phyloP scores from a whole-genome alignment of 176 grass and related monocot species.

The Lolium multiflorum region DNA sequence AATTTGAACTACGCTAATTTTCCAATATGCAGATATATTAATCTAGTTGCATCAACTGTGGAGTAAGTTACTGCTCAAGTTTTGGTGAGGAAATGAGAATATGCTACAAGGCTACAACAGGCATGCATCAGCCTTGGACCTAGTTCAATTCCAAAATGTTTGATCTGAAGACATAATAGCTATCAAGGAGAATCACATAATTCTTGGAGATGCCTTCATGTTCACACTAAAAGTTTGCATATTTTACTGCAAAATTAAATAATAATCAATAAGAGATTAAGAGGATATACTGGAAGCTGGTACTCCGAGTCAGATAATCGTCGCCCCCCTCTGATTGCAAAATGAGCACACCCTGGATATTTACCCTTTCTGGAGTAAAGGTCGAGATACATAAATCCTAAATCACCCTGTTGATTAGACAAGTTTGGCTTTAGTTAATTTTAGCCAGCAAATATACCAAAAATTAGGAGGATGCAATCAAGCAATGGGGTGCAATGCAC shows the following conservation, averaged over 20 bases:
- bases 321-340: constrained; percentile 92
- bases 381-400: constrained; percentile 96
- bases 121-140: background rate
- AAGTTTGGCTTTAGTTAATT: constrained; percentile 33
- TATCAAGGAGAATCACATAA: constrained; percentile 5
- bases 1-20: constrained; percentile 20
- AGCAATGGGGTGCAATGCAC: constrained; percentile 21
- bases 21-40: constrained; percentile 32
- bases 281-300: constrained; percentile 80
- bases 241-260: constrained; percentile 35
- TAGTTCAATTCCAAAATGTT: constrained; percentile 22
- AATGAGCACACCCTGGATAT: constrained; percentile 93
- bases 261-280: constrained; percentile 8
- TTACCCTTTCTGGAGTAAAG: constrained; percentile 93
- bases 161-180: constrained; percentile 4
- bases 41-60: background rate
- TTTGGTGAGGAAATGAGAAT: constrained; percentile 26
- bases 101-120: background rate
- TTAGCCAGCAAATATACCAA: constrained; percentile 15
- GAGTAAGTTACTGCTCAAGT: constrained; percentile 21
- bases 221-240: background rate
- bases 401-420: constrained; percentile 71
- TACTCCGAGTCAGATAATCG: constrained; percentile 60
- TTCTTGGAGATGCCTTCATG: constrained; percentile 35
- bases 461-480: constrained; percentile 12